Evolutionary conservation across 345 rosid genomes (phyloP).

Genomic region (Noccaea caerulescens): DNA sequence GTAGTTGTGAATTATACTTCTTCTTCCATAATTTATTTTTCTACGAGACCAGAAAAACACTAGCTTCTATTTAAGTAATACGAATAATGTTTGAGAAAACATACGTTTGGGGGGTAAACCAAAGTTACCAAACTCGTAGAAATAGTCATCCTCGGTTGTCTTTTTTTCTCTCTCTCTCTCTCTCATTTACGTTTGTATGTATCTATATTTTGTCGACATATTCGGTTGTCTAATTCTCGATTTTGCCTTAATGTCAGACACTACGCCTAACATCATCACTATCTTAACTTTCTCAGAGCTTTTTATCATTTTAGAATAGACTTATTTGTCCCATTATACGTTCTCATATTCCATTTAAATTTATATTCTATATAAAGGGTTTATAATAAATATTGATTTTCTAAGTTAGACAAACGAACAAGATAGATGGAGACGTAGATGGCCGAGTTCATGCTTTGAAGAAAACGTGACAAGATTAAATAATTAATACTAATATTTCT

Average conservation of each 20-base stretch:
- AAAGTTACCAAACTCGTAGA: constrained; percentile 33
- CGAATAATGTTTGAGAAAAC: constrained; percentile 2
- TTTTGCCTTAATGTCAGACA: constrained; percentile 36
- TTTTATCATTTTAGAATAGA: constrained; percentile 39
- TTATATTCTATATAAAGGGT: not conserved
- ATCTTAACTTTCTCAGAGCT: constrained; percentile 23
- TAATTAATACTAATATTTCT: not conserved
- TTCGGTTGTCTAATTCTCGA: constrained; percentile 43
- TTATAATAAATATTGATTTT: constrained; percentile 25
- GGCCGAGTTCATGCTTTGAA: constrained; percentile 41
- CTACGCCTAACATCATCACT: constrained; percentile 43
- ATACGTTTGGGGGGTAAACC: constrained; percentile 22
- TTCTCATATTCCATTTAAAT: constrained; percentile 20
- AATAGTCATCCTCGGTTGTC: constrained; percentile 36
- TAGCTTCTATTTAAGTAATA: not conserved
- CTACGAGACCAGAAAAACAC: not conserved
- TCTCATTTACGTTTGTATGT: constrained; percentile 18
- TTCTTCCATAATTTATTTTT: not conserved
- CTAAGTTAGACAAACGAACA: constrained; percentile 32
- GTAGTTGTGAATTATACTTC: not conserved
- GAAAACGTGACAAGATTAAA: constrained; percentile 29
- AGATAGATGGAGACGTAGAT: constrained; percentile 33
- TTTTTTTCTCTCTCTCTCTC: not conserved
- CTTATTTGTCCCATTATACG: constrained; percentile 41
- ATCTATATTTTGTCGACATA: constrained; percentile 26